Evolutionary conservation across 129 eudicot genomes (phyloP).

Genomic region (Saussurea involucrata): DNA sequence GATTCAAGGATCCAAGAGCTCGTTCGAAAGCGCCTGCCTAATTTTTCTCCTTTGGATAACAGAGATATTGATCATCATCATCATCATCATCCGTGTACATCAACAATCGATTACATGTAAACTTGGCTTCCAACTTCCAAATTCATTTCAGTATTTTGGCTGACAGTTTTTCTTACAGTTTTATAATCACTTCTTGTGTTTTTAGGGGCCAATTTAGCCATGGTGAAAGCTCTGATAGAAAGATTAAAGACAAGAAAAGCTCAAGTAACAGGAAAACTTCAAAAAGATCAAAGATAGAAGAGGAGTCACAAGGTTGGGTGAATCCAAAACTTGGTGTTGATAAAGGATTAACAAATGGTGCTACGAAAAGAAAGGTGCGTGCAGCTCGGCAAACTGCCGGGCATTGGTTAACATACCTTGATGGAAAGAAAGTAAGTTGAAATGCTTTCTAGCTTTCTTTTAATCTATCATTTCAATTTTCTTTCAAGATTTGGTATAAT

Average conservation of each 20-base stretch:
- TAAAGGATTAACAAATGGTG: conserved; percentile 44
- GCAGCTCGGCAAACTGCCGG: conserved; percentile 51
- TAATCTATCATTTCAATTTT: neutral
- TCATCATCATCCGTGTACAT: conserved; percentile 19
- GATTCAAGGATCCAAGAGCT: conserved; percentile 58
- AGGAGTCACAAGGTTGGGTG: conserved; percentile 54
- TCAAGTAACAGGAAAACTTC: conserved; percentile 29
- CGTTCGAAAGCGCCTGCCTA: conserved; percentile 54
- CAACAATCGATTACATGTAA: conserved; percentile 82
- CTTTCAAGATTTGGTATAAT: neutral
- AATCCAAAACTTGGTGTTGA: conserved; percentile 50
- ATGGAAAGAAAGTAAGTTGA: conserved; percentile 74
- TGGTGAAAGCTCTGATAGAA: conserved; percentile 37
- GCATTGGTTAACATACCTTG: conserved; percentile 58
- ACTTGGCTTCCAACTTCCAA: neutral
- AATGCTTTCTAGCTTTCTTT: neutral
- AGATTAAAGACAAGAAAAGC: conserved; percentile 20
- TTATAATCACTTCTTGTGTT: conserved; percentile 1
- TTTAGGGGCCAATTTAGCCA: conserved; percentile 69
- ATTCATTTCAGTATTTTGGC: neutral
- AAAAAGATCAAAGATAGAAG: conserved; percentile 28
- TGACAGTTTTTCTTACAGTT: neutral
- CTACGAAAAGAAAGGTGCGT: conserved; percentile 56
- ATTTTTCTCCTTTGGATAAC: conserved; percentile 55
- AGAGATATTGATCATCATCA: conserved; percentile 24